Conservation (phyloP, 2,329 filamentous ascomycete genomes). For the Onygenales sp. region DNA sequence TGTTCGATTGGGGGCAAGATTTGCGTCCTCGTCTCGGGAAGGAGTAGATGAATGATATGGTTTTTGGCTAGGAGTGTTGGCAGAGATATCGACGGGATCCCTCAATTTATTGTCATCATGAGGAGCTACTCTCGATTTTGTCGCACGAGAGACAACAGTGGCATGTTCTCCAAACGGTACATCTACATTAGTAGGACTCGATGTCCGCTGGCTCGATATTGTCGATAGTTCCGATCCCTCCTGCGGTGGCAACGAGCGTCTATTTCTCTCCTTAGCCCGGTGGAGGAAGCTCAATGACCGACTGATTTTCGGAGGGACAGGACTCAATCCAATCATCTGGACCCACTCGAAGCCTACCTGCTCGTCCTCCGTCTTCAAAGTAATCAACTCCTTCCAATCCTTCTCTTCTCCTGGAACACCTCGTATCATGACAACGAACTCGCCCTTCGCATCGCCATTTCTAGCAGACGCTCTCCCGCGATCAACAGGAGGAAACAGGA, state of each 20-base stretch:
- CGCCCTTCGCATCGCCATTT: slow-evolving; percentile 58
- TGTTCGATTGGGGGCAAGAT: neutral
- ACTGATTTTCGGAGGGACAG: slow-evolving; percentile 51
- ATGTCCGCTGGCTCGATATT: slow-evolving; percentile 28
- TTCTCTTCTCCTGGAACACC: slow-evolving; percentile 52
- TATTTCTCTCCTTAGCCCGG: slow-evolving; percentile 28
- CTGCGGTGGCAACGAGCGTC: slow-evolving; percentile 8
- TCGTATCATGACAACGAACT: slow-evolving; percentile 80
- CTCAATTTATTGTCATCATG: neutral
- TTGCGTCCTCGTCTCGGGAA: neutral
- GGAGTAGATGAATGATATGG: neutral
- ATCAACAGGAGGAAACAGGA: slow-evolving; percentile 85
- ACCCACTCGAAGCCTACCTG: slow-evolving; percentile 80
- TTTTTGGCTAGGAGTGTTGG: neutral
- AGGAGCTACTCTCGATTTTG: neutral
- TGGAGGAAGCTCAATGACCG: slow-evolving; percentile 45
- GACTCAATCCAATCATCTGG: slow-evolving; percentile 63
- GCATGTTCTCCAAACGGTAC: slow-evolving; percentile 50
- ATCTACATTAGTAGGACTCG: slow-evolving; percentile 46
- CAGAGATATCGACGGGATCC: neutral
- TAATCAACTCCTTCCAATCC: slow-evolving; percentile 78
- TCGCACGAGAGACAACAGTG: slow-evolving; percentile 2
- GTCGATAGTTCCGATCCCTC: slow-evolving; percentile 14
- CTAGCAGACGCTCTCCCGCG: slow-evolving; percentile 67
- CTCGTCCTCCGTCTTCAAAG: slow-evolving; percentile 65